Base-by-base conservation (phyloP, 345 rosid genomes). In the Brassica rapa region DNA sequence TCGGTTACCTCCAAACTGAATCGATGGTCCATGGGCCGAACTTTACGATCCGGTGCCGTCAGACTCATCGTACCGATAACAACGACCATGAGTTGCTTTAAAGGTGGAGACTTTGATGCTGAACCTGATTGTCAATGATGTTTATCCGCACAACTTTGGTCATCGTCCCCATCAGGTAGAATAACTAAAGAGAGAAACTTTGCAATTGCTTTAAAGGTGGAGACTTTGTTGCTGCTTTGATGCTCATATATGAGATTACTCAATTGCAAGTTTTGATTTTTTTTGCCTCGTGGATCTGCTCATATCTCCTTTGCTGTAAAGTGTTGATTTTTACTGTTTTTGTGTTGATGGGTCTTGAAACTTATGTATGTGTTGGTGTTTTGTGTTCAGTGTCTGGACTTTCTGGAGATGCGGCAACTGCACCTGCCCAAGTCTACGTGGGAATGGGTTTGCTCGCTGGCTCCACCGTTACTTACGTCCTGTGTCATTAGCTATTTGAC, bases 391-490 rank as follows among this genome's bases (percentile, higher is more conserved):
- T 90, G 23, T 93, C 98, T 71, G 97, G 98, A 75, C 88, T 91
- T 4, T 89, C 98, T 53, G 98, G 96, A 76, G 86, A 84, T 56
- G 67, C 66, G 11, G 78, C 66, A 84, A 85, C 87, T 12, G 97
- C 98, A 19, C 98, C 91, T 81, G 85, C 84, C 79, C 96, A 91
- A 82, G 95, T 93, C 21, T 86, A 93, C 4, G 98, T 91, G n/a
- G 98, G 98, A 30, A 93, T 93, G 91, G 98, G 98, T 14, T 81
- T 93, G 80, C 81, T 91, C 29, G 96, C 98, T 72, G 97, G 97
- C 6, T 91, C 96, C 23, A 93, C 97, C 0, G 94, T 93, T 69
- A 87, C 29, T 27, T 27, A 27, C 29, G 29, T 27, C 29, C 29
- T 27, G 29, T 27, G 29, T 27, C 29, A 27, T 27, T 27, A 27